These are phyloP conservation scores for Hypoxylon trugodes DNA, from an alignment of 495 filamentous ascomycete genomes.

Conservation along the genomic window DNA sequence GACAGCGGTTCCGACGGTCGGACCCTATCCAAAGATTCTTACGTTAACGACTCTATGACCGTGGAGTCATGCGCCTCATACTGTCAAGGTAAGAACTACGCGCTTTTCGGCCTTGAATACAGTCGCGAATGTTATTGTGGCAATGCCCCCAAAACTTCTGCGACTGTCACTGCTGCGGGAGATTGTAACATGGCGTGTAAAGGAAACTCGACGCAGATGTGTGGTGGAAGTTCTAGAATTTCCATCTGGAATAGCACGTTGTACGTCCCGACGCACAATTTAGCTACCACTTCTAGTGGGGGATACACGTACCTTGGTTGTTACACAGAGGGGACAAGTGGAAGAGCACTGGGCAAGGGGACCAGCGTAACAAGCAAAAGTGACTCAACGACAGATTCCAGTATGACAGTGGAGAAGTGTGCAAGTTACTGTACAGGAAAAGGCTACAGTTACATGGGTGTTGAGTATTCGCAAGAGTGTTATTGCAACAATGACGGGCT, in stretches of 20 bases:
- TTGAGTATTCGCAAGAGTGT: slow-evolving; percentile 46
- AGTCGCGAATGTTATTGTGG: slow-evolving; percentile 48
- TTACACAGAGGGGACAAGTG: slow-evolving; percentile 31
- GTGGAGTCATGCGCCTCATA: slow-evolving; percentile 32
- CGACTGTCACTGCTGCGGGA: background rate
- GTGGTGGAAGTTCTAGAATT: slow-evolving; percentile 30
- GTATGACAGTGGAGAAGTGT: slow-evolving; percentile 48
- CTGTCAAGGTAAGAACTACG: slow-evolving; percentile 36
- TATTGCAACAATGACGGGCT: slow-evolving; percentile 40
- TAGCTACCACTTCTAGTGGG: background rate
- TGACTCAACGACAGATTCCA: slow-evolving; percentile 16
- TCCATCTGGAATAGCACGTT: slow-evolving; percentile 32
- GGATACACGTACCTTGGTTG: slow-evolving; percentile 30
- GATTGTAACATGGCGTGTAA: slow-evolving; percentile 51
- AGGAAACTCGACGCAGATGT: slow-evolving; percentile 37
- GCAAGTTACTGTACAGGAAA: slow-evolving; percentile 42
- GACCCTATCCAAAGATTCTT: slow-evolving; percentile 16
- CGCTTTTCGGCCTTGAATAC: slow-evolving; percentile 39
- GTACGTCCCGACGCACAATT: slow-evolving; percentile 17
- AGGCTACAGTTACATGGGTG: slow-evolving; percentile 37
- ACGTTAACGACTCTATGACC: slow-evolving; percentile 28
- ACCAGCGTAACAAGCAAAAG: background rate
- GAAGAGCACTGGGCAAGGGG: slow-evolving; percentile 32
- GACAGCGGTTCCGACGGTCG: slow-evolving; percentile 17
- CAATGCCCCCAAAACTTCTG: slow-evolving; percentile 20